A percentile compares a stretch with the other conserved stretches of the same genome.
phyloP scores from a whole-genome alignment of 1,139 yeast species.

The Lodderomyces orthopsilosis region DNA sequence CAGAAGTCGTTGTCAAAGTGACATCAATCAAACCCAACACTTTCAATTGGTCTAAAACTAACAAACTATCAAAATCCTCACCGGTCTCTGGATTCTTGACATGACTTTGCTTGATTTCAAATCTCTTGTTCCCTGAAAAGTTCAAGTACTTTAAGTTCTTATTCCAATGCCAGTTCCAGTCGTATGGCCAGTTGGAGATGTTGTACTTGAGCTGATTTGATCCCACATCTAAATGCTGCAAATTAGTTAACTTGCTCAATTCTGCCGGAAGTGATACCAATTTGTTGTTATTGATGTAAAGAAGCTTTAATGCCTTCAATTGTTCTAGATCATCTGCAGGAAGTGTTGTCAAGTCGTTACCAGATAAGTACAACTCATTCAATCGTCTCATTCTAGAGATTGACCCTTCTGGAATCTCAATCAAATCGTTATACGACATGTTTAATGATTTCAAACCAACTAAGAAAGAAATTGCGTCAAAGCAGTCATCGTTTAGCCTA shows the following conservation, averaged over 20 bases:
- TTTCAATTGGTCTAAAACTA: constrained; percentile 66
- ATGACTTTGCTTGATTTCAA: constrained; percentile 75
- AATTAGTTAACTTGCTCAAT: constrained; percentile 60
- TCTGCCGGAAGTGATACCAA: constrained; percentile 89
- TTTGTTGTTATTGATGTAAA: constrained; percentile 80
- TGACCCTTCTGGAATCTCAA: constrained; percentile 78
- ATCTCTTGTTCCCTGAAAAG: constrained; percentile 87
- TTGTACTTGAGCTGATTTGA: constrained; percentile 88
- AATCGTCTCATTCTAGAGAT: constrained; percentile 56
- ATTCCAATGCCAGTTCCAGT: constrained; percentile 97
- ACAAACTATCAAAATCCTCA: constrained; percentile 70
- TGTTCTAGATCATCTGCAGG: constrained; percentile 83
- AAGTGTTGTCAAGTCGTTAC: constrained; percentile 73
- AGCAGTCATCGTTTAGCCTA: constrained; percentile 73
- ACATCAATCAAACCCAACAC: constrained; percentile 92
- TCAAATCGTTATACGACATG: constrained; percentile 76
- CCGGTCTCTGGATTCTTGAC: constrained; percentile 44
- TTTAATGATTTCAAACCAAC: constrained; percentile 63
- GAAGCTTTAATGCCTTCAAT: constrained; percentile 54
- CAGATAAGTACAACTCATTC: constrained; percentile 74
- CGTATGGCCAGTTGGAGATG: constrained; percentile 91
- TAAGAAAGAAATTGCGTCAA: constrained; percentile 64
- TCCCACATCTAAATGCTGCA: constrained; percentile 83
- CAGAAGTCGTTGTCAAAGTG: constrained; percentile 76
- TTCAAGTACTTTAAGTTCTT: constrained; percentile 73